Evolutionary conservation across 345 rosid genomes (phyloP).

Genomic region (Anacardium occidentale): DNA sequence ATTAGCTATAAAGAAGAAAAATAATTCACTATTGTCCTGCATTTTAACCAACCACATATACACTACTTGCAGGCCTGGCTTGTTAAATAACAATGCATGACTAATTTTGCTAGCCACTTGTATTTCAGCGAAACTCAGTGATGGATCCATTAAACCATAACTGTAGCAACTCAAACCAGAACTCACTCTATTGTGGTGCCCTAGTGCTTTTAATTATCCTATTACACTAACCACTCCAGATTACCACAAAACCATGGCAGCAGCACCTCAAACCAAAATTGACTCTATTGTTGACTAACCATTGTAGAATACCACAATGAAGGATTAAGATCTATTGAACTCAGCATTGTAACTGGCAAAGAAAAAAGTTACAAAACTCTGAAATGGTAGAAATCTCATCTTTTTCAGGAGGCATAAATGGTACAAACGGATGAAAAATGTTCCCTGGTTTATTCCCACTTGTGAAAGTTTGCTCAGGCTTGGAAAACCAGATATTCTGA

Average conservation of each 20-base stretch:
- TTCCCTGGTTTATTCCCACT: not conserved
- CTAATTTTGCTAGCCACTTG: no score
- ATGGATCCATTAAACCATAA: not conserved
- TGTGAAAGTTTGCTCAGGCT: not conserved
- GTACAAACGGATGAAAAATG: not conserved
- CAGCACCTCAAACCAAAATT: not conserved
- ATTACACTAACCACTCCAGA: not conserved
- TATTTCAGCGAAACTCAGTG: not conserved
- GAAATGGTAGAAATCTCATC: not conserved
- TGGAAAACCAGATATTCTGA: not conserved
- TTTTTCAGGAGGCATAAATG: not conserved
- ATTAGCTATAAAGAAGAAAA: not conserved
- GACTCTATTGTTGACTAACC: not conserved
- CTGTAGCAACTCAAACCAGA: not conserved
- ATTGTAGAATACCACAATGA: not conserved
- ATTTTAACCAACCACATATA: not conserved
- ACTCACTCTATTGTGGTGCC: not conserved
- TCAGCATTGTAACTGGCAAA: not conserved
- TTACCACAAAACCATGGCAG: not conserved
- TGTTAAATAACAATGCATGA: not conserved
- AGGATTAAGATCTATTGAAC: not conserved
- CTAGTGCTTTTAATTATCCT: not conserved
- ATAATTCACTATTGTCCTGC: not conserved
- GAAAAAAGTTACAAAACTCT: not conserved
- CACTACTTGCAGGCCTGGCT: slow-evolving; percentile 7